These are phyloP conservation scores for Eimeria tenella DNA, from an alignment of 169 alveolate species.

Conservation along the genomic window DNA sequence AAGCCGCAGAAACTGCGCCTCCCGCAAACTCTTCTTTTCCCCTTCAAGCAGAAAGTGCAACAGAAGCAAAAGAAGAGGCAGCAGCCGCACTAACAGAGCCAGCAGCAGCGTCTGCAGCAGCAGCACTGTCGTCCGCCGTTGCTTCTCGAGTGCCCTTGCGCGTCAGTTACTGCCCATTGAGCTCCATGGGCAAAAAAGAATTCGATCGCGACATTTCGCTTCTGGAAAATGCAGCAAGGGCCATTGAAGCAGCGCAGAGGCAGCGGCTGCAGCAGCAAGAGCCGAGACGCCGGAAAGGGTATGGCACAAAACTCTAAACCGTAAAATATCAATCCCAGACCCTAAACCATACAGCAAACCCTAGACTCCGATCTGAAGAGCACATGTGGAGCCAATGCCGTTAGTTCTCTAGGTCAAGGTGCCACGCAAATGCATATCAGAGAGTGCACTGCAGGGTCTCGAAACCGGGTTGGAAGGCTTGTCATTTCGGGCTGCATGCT, in stretches of 20 bases:
- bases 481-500: too few species aligned
- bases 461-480: too few species aligned
- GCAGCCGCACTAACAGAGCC: not conserved
- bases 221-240: slow-evolving; percentile 8
- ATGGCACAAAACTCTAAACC: not conserved
- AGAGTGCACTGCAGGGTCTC: too few species aligned
- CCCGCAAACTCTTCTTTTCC: not conserved
- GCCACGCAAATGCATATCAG: too few species aligned
- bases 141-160: slow-evolving; percentile 27
- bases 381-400: not conserved
- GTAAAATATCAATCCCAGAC: not conserved
- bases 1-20: not conserved
- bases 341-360: not conserved
- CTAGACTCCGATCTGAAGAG: not conserved
- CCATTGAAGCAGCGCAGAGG: slow-evolving; percentile 30
- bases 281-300: not conserved
- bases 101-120: slow-evolving; percentile 33
- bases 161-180: not conserved
- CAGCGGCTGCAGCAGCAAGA: not conserved
- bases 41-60: not conserved
- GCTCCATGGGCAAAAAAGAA: not conserved
- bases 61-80: not conserved
- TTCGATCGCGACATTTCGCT: not conserved
- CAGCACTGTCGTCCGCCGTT: not conserved
- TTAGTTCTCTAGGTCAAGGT: too few species aligned